Conservation (phyloP, 73 alveolate species). For the Effrenium voratum region DNA sequence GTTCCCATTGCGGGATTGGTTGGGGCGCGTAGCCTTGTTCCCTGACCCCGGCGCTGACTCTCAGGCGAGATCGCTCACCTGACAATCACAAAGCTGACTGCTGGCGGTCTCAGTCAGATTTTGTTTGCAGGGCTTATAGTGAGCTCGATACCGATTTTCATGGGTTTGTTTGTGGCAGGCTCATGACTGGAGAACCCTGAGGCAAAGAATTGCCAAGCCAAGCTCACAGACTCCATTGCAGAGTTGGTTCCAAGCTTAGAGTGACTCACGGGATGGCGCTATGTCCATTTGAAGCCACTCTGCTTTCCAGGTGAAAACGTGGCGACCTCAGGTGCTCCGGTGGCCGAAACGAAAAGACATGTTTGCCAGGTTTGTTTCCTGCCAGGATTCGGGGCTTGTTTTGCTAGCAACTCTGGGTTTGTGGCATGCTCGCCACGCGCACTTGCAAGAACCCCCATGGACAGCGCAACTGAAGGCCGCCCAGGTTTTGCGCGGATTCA, state of each 20-base stretch:
- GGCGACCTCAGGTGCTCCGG: not conserved
- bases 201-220: conserved; percentile 89
- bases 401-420: too few species aligned
- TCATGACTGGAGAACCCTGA: not conserved
- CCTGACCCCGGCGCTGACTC: too few species aligned
- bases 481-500: too few species aligned
- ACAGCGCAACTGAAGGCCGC: too few species aligned
- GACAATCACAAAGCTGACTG: conserved; percentile 89
- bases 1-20: too few species aligned
- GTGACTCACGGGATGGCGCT: not conserved
- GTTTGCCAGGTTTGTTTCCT: too few species aligned
- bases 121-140: not conserved
- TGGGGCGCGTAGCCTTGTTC: too few species aligned
- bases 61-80: conserved; percentile 72
- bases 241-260: conserved; percentile 26
- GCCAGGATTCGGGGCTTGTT: too few species aligned
- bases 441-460: too few species aligned
- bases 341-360: too few species aligned
- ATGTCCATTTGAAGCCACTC: not conserved
- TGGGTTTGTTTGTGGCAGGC: not conserved
- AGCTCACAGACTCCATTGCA: conserved; percentile 73
- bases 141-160: not conserved
- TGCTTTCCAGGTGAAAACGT: not conserved
- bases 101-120: not conserved
- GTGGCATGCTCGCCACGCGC: too few species aligned